Evolutionary conservation across 768 basidiomycete species (phyloP).

Genomic region (Lentinus tigrinus): DNA sequence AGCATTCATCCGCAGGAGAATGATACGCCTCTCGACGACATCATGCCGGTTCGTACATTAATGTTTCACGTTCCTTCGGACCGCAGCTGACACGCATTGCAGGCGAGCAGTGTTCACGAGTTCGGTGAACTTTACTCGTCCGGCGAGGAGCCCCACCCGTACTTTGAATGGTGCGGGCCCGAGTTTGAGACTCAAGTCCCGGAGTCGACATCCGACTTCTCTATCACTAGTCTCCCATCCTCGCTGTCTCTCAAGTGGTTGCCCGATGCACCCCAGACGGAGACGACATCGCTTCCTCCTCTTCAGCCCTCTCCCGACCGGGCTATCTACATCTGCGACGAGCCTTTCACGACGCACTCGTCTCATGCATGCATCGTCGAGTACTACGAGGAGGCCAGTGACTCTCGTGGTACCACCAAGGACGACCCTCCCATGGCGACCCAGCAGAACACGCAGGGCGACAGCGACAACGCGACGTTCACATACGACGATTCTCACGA

Average conservation of each 20-base stretch:
- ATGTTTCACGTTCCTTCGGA: neutral
- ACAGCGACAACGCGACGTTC: too few species aligned
- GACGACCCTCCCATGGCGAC: too few species aligned
- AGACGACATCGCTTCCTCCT: neutral
- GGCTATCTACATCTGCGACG: neutral
- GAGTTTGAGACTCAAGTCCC: neutral
- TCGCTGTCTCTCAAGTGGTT: neutral
- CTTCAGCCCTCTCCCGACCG: neutral
- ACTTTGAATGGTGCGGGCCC: neutral
- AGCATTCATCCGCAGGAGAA: neutral
- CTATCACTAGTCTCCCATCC: neutral
- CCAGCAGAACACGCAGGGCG: too few species aligned
- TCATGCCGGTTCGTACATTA: neutral
- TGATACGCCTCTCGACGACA: neutral
- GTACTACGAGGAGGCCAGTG: neutral
- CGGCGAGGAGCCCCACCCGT: neutral
- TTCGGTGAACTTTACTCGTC: neutral
- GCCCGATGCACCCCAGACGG: neutral
- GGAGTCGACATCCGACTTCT: neutral
- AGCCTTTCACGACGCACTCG: neutral
- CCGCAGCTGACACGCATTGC: neutral
- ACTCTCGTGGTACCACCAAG: too few species aligned
- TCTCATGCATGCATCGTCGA: neutral
- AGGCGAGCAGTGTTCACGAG: neutral
- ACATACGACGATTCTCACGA: too few species aligned